Evolutionary conservation across 1,139 yeast genomes (phyloP).

Genomic region (Magnusiomyces paraingens): DNA sequence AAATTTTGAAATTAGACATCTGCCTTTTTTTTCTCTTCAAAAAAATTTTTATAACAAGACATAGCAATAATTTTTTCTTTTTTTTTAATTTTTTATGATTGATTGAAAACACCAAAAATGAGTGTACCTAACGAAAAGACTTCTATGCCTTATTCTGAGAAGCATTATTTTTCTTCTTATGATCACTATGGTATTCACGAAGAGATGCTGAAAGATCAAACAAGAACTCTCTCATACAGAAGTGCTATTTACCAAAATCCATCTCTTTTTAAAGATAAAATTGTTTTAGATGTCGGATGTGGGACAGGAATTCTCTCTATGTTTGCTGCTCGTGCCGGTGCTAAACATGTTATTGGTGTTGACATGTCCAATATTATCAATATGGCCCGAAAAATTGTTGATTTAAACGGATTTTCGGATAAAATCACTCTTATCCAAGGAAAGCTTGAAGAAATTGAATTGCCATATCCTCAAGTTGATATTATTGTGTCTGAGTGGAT

Average conservation of each 20-base stretch:
- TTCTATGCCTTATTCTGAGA: conserved; percentile 46
- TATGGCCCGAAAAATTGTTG: conserved; percentile 83
- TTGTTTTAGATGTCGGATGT: conserved; percentile 97
- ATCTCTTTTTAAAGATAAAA: conserved; percentile 81
- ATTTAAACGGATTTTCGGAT: conserved; percentile 77
- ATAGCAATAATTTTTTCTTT: background rate
- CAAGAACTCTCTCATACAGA: conserved; percentile 87
- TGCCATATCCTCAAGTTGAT: conserved; percentile 77
- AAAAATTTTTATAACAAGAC: too few species aligned
- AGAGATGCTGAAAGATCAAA: conserved; percentile 95
- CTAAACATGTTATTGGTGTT: conserved; percentile 92
- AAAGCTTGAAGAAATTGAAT: conserved; percentile 84
- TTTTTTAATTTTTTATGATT: background rate
- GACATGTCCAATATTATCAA: conserved; percentile 96
- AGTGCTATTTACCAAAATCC: conserved; percentile 90
- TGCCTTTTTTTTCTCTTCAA: background rate
- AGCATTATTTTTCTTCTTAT: conserved; percentile 90
- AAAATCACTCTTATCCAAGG: conserved; percentile 88
- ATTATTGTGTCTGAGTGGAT: conserved; percentile 98
- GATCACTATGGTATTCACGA: conserved; percentile 98
- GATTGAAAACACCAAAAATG: conserved; percentile 3
- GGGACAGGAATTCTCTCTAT: conserved; percentile 96
- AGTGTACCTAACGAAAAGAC: conserved; percentile 10
- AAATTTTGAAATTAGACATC: background rate
- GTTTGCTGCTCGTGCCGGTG: conserved; percentile 99